These are phyloP conservation scores for Coemansia furcata DNA, from an alignment of 192 early-diverging fungal species.

Conservation along the genomic window DNA sequence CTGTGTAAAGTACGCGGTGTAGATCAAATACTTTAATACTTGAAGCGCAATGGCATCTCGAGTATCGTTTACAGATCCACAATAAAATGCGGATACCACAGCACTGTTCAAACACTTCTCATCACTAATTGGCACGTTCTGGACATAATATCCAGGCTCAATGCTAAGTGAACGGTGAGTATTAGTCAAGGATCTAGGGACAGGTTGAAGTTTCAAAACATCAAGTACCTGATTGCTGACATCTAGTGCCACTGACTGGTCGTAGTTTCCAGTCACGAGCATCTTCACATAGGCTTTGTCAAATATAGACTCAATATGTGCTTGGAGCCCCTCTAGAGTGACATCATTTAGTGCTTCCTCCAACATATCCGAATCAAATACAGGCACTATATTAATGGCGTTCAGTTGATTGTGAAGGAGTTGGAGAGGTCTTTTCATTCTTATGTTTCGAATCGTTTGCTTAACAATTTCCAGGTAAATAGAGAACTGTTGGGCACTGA, in stretches of 20 bases:
- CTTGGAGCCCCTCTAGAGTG: slow-evolving; percentile 63
- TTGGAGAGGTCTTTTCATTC: neutral
- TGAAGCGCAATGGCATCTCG: slow-evolving; percentile 55
- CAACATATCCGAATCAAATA: slow-evolving; percentile 64
- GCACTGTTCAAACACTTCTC: slow-evolving; percentile 77
- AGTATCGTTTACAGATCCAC: slow-evolving; percentile 63
- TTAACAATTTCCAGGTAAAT: slow-evolving; percentile 6
- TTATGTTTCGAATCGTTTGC: neutral
- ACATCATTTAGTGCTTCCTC: slow-evolving; percentile 65
- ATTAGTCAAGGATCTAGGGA: slow-evolving; percentile 29
- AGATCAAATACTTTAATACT: slow-evolving; percentile 69
- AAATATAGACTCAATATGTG: slow-evolving; percentile 67
- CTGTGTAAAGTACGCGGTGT: slow-evolving; percentile 83
- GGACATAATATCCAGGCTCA: slow-evolving; percentile 26
- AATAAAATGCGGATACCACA: slow-evolving; percentile 71
- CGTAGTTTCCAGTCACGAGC: slow-evolving; percentile 80
- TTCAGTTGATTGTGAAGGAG: neutral
- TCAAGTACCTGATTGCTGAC: slow-evolving; percentile 55
- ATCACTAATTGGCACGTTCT: slow-evolving; percentile 47
- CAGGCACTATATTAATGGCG: neutral
- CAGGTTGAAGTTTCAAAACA: slow-evolving; percentile 54
- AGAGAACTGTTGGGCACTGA: slow-evolving; percentile 63
- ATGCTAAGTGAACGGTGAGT: neutral
- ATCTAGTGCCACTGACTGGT: slow-evolving; percentile 59
- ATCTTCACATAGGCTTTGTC: slow-evolving; percentile 67